A percentile compares a stretch with the other conserved stretches of the same genome.
Conservation (phyloP, 2,329 filamentous ascomycete species). For the Xylariaceae sp. region DNA sequence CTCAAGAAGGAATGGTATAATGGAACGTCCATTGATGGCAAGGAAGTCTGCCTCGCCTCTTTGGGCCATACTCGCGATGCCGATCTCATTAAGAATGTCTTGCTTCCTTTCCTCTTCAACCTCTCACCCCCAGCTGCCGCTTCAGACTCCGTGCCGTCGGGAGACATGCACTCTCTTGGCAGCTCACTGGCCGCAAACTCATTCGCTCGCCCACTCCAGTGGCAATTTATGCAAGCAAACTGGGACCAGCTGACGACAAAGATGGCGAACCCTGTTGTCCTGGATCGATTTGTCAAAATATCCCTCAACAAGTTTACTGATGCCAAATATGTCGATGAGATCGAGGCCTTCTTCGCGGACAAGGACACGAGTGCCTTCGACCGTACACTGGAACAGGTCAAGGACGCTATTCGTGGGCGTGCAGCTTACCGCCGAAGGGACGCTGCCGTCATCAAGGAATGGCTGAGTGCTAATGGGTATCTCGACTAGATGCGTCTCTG, state of each 20-base stretch:
- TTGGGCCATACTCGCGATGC: slow-evolving; percentile 69
- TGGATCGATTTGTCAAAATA: slow-evolving; percentile 83
- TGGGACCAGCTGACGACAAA: slow-evolving; percentile 71
- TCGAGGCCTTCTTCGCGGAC: slow-evolving; percentile 76
- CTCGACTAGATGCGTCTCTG: too few relatives aligned
- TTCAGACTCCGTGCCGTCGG: slow-evolving; percentile 68
- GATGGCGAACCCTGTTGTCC: slow-evolving; percentile 77
- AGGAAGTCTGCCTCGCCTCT: slow-evolving; percentile 75
- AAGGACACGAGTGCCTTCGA: slow-evolving; percentile 87
- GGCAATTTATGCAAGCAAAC: slow-evolving; percentile 81
- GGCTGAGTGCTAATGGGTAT: slow-evolving; percentile 59
- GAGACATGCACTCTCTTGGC: slow-evolving; percentile 84
- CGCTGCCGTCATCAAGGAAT: slow-evolving; percentile 67
- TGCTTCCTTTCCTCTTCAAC: slow-evolving; percentile 75
- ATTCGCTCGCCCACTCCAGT: slow-evolving; percentile 68
- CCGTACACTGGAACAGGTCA: slow-evolving; percentile 77
- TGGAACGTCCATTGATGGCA: slow-evolving; percentile 84
- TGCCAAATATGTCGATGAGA: slow-evolving; percentile 65
- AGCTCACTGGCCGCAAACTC: slow-evolving; percentile 68
- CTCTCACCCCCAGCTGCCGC: slow-evolving; percentile 44
- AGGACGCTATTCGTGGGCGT: slow-evolving; percentile 79
- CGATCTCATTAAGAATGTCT: slow-evolving; percentile 62
- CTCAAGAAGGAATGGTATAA: slow-evolving; percentile 82
- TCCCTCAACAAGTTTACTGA: slow-evolving; percentile 77
- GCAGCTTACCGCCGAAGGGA: slow-evolving; percentile 81